These are phyloP conservation scores for Myriosclerotinia duriaeana DNA, from an alignment of 2,329 filamentous ascomycete genomes.

Conservation along the genomic window DNA sequence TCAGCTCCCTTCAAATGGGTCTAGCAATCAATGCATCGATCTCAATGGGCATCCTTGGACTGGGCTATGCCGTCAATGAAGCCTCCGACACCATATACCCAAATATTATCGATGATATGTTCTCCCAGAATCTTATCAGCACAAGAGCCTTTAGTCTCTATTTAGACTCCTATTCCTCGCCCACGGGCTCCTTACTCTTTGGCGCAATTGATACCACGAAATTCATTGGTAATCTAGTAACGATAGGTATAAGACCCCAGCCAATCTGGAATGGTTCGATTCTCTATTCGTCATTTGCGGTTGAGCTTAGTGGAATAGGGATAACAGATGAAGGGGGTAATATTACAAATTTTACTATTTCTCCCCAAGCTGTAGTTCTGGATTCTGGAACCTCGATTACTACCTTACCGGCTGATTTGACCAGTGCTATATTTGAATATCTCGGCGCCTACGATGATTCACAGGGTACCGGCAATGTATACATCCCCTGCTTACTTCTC, in stretches of 20 bases:
- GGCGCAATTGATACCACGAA: conserved; percentile 49
- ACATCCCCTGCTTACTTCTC: conserved; percentile 45
- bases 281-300: conserved; percentile 29
- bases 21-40: conserved; percentile 50
- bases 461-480: conserved; percentile 24
- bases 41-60: conserved; percentile 55
- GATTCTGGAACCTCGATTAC: conserved; percentile 67
- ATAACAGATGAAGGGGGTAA: conserved; percentile 34
- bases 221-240: conserved; percentile 42
- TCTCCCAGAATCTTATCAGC: conserved; percentile 45
- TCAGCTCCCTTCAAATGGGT: conserved; percentile 56
- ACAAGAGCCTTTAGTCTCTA: conserved; percentile 44
- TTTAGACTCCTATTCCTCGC: conserved; percentile 37
- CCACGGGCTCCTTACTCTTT: conserved; percentile 44
- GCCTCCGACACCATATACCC: conserved; percentile 44
- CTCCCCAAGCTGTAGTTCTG: conserved; percentile 52
- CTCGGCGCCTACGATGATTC: conserved; percentile 44
- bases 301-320: conserved; percentile 33
- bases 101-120: conserved; percentile 40
- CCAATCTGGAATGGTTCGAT: conserved; percentile 26
- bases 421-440: conserved; percentile 44
- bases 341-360: conserved; percentile 27
- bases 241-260: conserved; percentile 28
- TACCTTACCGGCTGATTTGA: conserved; percentile 57
- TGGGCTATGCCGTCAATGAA: conserved; percentile 53